Percentiles rank a stretch among this genome's conserved stretches.
Evolutionary conservation across 495 filamentous ascomycete species (phyloP).

Genomic region (Thozetella sp.): DNA sequence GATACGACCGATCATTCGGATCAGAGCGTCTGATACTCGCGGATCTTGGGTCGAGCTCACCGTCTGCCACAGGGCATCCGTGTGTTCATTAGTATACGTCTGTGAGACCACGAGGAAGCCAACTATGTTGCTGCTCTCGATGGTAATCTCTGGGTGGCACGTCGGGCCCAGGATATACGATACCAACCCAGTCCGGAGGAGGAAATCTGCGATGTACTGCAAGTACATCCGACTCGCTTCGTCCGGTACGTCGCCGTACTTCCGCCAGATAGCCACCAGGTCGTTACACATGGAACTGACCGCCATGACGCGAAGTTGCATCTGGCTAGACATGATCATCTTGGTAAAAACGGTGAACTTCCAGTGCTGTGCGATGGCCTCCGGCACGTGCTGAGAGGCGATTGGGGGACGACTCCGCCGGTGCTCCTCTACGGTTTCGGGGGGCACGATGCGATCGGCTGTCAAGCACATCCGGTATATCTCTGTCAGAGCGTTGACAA

Average conservation of each 20-base stretch:
- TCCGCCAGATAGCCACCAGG: constrained; percentile 62
- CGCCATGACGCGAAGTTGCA: constrained; percentile 83
- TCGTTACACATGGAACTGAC: constrained; percentile 72
- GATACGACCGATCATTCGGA: constrained; percentile 73
- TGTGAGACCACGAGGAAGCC: constrained; percentile 85
- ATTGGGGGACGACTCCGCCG: constrained; percentile 25
- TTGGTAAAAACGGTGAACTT: constrained; percentile 69
- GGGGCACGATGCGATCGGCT: constrained; percentile 29
- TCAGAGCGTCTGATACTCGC: constrained; percentile 75
- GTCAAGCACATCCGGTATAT: constrained; percentile 44
- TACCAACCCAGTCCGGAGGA: constrained; percentile 67
- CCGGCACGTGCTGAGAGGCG: constrained; percentile 18
- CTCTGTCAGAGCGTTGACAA: constrained; percentile 32
- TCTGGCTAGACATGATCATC: constrained; percentile 78
- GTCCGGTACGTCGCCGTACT: constrained; percentile 37
- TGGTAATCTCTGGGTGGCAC: constrained; percentile 89
- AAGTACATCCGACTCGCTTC: constrained; percentile 52
- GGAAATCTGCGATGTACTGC: constrained; percentile 65
- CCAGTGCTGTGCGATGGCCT: constrained; percentile 66
- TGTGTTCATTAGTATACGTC: constrained; percentile 70
- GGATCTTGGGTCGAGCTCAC: constrained; percentile 83
- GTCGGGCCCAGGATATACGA: constrained; percentile 89
- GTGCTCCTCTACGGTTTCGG: constrained; percentile 30
- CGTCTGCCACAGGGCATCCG: constrained; percentile 84
- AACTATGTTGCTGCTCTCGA: constrained; percentile 78